Base-by-base conservation (phyloP, 176 grass and related monocot species). In the Coix lacrymajobi region DNA sequence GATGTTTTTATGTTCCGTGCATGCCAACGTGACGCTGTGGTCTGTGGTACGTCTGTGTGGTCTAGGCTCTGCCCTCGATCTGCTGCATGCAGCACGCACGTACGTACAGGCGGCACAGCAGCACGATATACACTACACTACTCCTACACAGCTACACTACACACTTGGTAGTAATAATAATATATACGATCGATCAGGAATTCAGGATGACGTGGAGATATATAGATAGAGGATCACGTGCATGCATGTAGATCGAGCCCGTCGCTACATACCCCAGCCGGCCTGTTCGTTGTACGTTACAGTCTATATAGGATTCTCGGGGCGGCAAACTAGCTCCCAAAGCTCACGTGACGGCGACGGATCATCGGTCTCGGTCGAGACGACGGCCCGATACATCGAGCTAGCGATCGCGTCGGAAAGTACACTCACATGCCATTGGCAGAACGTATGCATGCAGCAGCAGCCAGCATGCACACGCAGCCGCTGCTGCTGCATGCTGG, bases 341-440 rank as follows among this genome's bases (percentile, higher is more conserved):
- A 36, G 15, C 73, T 92, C 90, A 88, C 86, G 78, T 91, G 90
- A 85, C 40, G 8, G 78, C 74, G 40, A 66, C 26, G 46, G 66
- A 13, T 37, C 37, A 22, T 66, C 63, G 54, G 9, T 24, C 8
- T 26, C 15, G 30, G 62, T 16, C 29, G 38, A n/a, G n/a, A n/a
- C n/a, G n/a, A n/a, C n/a, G n/a, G n/a, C n/a, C n/a, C n/a, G n/a
- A n/a, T n/a, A n/a, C n/a, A n/a, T n/a, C n/a, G n/a, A n/a, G n/a
- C n/a, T 6, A 10, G 3, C 4, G 41, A 5, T 51, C 20, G 3
- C 72, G 20, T 26, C 17, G 73, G 85, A 31, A 88, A 88, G 90
- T 91, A 88, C 82, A 69, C 73, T 91, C 86, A 91, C 86, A 83
- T 91, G 90, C 68, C 37, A 91, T 79, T 85, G 78, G 86, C 58